phyloP scores from a whole-genome alignment of 495 filamentous ascomycete genomes.

The Trichoderma erinaceum region DNA sequence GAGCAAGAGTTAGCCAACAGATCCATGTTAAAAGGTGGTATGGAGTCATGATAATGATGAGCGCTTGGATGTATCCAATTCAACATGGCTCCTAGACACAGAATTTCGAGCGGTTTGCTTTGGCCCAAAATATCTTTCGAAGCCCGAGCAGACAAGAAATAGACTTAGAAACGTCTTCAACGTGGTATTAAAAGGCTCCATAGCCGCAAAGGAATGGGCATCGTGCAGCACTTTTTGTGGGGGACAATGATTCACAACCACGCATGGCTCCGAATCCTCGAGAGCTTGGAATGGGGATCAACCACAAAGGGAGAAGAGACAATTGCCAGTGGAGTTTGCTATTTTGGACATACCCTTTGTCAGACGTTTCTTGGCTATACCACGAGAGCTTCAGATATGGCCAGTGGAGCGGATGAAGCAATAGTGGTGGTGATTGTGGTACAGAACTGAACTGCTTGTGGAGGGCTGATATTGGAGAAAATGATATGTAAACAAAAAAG shows the following conservation, averaged over 20 bases:
- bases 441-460: not conserved
- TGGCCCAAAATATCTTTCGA: not conserved
- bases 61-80: not conserved
- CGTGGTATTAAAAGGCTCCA: not conserved
- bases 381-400: not conserved
- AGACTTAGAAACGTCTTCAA: not conserved
- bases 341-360: constrained; percentile 4
- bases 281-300: not conserved
- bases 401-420: not conserved
- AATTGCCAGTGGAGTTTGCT: not conserved
- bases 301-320: not conserved
- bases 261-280: not conserved
- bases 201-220: not conserved
- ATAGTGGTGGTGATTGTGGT: not conserved
- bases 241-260: constrained; percentile 11
- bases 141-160: not conserved
- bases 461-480: not conserved
- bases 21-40: not conserved
- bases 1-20: not conserved
- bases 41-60: not conserved
- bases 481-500: not conserved
- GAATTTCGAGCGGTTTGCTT: not conserved
- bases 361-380: not conserved
- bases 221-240: not conserved
- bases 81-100: not conserved